Conservation (phyloP, 495 filamentous ascomycete genomes). For the Penicillium lividum region DNA sequence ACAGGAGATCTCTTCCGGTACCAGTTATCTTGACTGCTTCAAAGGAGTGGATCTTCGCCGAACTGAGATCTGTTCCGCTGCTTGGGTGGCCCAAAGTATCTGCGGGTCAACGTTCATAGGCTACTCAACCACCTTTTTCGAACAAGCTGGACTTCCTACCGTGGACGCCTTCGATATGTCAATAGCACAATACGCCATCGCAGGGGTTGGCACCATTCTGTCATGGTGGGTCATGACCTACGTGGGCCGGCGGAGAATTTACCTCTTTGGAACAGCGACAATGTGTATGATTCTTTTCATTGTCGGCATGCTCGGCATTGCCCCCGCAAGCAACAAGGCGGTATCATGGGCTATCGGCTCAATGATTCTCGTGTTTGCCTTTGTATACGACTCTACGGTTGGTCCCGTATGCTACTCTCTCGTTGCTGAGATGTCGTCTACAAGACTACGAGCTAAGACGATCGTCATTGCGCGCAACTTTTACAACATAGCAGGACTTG, state of each 20-base stretch:
- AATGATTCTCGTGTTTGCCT: conserved; percentile 64
- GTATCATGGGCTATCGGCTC: conserved; percentile 39
- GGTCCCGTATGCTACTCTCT: conserved; percentile 73
- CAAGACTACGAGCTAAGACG: conserved; percentile 67
- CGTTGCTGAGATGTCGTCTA: conserved; percentile 65
- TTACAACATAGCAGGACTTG: conserved; percentile 66
- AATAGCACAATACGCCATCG: conserved; percentile 67
- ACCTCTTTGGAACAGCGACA: conserved; percentile 59
- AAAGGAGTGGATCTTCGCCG: conserved; percentile 70
- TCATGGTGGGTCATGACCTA: conserved; percentile 66
- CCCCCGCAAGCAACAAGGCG: conserved; percentile 28
- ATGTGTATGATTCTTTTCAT: conserved; percentile 60
- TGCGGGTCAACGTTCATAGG: conserved; percentile 68
- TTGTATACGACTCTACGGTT: conserved; percentile 67
- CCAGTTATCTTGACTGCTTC: conserved; percentile 74
- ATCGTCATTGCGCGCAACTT: conserved; percentile 60
- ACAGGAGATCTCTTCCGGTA: conserved; percentile 64
- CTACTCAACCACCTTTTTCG: conserved; percentile 70
- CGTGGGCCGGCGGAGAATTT: conserved; percentile 65
- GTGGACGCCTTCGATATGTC: conserved; percentile 62
- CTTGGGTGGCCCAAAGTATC: conserved; percentile 72
- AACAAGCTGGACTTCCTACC: conserved; percentile 61
- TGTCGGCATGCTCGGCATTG: conserved; percentile 64
- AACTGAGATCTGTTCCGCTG: conserved; percentile 60
- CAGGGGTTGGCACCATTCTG: conserved; percentile 61